phyloP scores from a whole-genome alignment of 2,329 filamentous ascomycete species.

The Blumeria hordei region DNA sequence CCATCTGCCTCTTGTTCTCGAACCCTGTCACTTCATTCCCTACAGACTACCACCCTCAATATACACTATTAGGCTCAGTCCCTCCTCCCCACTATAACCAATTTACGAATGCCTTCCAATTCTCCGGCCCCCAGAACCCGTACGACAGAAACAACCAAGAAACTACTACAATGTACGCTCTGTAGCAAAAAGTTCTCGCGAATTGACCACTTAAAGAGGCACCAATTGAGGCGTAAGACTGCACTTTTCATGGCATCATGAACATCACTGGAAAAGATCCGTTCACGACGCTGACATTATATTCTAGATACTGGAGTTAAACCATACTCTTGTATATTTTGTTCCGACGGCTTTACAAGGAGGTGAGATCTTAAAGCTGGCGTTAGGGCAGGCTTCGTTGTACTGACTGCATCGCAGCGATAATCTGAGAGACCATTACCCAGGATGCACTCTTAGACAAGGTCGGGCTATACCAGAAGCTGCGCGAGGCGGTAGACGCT shows the following conservation, averaged over 20 bases:
- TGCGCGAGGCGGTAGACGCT: constrained; percentile 20
- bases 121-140: too few species aligned
- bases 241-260: neutral
- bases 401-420: constrained; percentile 14
- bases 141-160: neutral
- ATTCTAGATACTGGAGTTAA: constrained; percentile 21
- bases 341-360: constrained; percentile 20
- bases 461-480: constrained; percentile 20
- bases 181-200: constrained; percentile 22
- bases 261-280: neutral
- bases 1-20: too few species aligned
- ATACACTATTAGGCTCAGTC: too few species aligned
- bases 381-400: constrained; percentile 1
- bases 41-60: too few species aligned
- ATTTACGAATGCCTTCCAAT: too few species aligned
- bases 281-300: constrained; percentile 2
- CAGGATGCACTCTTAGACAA: constrained; percentile 19
- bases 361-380: constrained; percentile 14
- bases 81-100: too few species aligned
- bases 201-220: constrained; percentile 23
- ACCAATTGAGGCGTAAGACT: constrained; percentile 21
- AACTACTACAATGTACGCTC: constrained; percentile 15
- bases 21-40: too few species aligned
- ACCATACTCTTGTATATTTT: constrained; percentile 22
- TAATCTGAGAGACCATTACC: constrained; percentile 22